phyloP scores from a whole-genome alignment of 1,284 basidiomycete genomes.

The Apiotrichum siamense region DNA sequence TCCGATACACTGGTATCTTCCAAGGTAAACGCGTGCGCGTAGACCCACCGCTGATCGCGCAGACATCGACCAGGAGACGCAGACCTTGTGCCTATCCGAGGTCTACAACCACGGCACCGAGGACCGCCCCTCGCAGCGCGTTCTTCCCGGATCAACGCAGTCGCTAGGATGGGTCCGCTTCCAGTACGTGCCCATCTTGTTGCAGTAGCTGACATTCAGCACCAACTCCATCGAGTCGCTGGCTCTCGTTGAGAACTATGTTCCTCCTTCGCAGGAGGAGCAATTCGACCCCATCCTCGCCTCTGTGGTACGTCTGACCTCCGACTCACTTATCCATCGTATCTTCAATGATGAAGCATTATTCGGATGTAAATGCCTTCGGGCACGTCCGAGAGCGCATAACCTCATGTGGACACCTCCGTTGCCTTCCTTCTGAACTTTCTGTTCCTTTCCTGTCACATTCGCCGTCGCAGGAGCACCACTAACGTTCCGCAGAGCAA shows the following conservation, averaged over 20 bases:
- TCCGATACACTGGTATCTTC: conserved; percentile 43
- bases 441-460: neutral
- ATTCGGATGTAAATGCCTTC: conserved; percentile 40
- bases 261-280: conserved; percentile 28
- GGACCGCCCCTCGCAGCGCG: conserved; percentile 32
- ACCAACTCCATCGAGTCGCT: conserved; percentile 44
- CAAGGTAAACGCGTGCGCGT: conserved; percentile 9
- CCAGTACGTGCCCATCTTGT: conserved; percentile 56
- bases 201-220: conserved; percentile 15
- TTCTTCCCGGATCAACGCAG: conserved; percentile 28
- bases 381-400: conserved; percentile 43
- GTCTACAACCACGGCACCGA: conserved; percentile 45
- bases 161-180: conserved; percentile 59
- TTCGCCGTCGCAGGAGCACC: conserved; percentile 1
- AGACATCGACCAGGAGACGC: conserved; percentile 41
- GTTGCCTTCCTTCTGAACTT: conserved; percentile 47
- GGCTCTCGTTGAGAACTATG: conserved; percentile 39
- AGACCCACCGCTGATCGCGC: neutral
- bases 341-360: conserved; percentile 41
- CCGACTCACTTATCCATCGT: neutral
- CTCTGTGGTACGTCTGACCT: conserved; percentile 34
- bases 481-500: no score
- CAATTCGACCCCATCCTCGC: conserved; percentile 39
- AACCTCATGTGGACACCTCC: conserved; percentile 46
- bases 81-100: conserved; percentile 41